A percentile compares a stretch with the other conserved stretches of the same genome.
phyloP scores from a whole-genome alignment of 1,284 basidiomycete species.

The Puccinia novopanici region DNA sequence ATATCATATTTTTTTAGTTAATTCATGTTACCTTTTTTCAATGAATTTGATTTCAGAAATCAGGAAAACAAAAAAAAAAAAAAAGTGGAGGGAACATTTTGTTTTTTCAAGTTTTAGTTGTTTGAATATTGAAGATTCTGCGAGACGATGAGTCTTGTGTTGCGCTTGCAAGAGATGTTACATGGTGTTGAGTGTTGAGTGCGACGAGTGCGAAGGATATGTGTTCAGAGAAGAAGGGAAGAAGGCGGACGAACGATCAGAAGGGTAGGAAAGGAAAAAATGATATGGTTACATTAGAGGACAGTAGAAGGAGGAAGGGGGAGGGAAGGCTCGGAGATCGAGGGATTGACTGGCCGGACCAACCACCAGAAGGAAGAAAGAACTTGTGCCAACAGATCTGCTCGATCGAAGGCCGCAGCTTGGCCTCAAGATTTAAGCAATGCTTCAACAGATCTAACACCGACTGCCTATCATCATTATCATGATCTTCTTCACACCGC shows the following conservation, averaged over 20 bases:
- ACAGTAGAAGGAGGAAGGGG: not conserved
- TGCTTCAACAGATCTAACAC: slow-evolving; percentile 71
- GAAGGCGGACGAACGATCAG: not conserved
- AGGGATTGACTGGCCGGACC: slow-evolving; percentile 17
- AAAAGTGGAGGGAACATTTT: no score
- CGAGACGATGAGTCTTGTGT: not conserved
- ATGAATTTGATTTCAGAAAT: no score
- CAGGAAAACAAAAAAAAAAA: no score
- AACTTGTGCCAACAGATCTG: slow-evolving; percentile 75
- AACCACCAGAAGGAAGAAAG: slow-evolving; percentile 65
- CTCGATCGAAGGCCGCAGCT: slow-evolving; percentile 76
- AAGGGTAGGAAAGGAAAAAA: not conserved
- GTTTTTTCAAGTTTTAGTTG: not conserved
- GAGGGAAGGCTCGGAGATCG: slow-evolving; percentile 7
- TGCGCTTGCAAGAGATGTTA: slow-evolving; percentile 2
- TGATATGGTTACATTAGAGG: not conserved
- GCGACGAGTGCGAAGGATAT: not conserved
- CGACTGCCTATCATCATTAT: slow-evolving; percentile 48
- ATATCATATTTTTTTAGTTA: no score
- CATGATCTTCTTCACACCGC: slow-evolving; percentile 66
- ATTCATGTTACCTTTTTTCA: no score
- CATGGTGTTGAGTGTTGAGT: not conserved
- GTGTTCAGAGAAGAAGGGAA: not conserved
- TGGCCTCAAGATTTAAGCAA: slow-evolving; percentile 74
- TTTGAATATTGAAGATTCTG: not conserved